These are phyloP conservation scores for Clarireedia monteithiana DNA, from an alignment of 2,329 filamentous ascomycete species.

Conservation along the genomic window DNA sequence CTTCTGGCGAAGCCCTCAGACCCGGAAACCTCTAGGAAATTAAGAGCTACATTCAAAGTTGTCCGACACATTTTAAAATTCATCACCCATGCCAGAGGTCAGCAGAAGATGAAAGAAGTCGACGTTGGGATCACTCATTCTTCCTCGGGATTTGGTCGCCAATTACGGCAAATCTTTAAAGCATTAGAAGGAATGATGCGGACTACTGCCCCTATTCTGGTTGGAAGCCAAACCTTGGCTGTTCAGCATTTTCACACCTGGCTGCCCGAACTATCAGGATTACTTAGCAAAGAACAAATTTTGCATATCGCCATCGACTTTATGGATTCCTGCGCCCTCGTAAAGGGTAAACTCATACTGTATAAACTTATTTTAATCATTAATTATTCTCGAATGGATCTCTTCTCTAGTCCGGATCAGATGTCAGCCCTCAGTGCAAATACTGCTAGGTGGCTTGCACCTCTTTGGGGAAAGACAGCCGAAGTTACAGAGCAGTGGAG, in stretches of 20 bases:
- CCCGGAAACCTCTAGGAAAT: conserved; percentile 70
- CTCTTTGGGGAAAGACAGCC: conserved; percentile 78
- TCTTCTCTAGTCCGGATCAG: conserved; percentile 75
- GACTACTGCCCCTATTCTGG: conserved; percentile 73
- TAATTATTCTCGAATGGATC: conserved; percentile 74
- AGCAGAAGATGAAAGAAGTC: conserved; percentile 83
- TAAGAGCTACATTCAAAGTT: conserved; percentile 91
- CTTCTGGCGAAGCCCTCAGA: conserved; percentile 78
- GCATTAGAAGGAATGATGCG: conserved; percentile 85
- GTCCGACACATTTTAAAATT: conserved; percentile 90
- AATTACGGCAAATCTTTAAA: conserved; percentile 82
- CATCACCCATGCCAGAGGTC: conserved; percentile 79
- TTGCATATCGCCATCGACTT: conserved; percentile 88
- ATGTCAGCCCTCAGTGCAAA: conserved; percentile 67
- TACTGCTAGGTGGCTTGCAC: conserved; percentile 83
- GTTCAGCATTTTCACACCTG: conserved; percentile 96
- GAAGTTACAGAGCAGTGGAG: conserved; percentile 78
- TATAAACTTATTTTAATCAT: conserved; percentile 91
- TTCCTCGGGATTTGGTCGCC: conserved; percentile 67
- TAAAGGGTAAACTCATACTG: conserved; percentile 83
- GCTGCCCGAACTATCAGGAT: conserved; percentile 79
- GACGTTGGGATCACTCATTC: conserved; percentile 76
- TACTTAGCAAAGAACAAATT: conserved; percentile 76
- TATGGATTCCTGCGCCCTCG: conserved; percentile 79
- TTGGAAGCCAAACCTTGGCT: conserved; percentile 89